Evolutionary conservation across 192 early-diverging fungal species (phyloP).

Genomic region (Coemansia sp.): DNA sequence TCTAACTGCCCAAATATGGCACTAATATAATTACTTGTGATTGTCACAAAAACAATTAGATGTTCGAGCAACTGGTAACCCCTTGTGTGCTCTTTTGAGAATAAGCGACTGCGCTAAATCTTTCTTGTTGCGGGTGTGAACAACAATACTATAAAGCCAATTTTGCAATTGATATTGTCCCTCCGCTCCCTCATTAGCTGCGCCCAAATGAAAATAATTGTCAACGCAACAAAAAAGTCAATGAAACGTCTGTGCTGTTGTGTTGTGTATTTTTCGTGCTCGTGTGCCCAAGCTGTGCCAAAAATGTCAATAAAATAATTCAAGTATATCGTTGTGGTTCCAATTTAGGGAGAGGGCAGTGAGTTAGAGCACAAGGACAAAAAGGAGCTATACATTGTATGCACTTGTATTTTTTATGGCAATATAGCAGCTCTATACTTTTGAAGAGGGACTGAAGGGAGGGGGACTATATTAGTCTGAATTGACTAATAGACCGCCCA

Average conservation of each 20-base stretch:
- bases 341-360: background rate
- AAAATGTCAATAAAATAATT: too few relatives aligned
- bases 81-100: background rate
- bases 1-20: background rate
- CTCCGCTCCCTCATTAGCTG: background rate
- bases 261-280: background rate
- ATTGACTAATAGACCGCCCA: background rate
- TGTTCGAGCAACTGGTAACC: background rate
- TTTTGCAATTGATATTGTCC: background rate
- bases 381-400: background rate
- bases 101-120: background rate
- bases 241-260: background rate
- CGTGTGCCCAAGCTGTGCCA: background rate
- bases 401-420: background rate
- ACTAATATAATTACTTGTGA: background rate
- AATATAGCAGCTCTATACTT: background rate
- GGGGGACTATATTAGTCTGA: background rate
- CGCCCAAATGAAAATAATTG: background rate
- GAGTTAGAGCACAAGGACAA: background rate
- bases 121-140: background rate
- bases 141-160: background rate
- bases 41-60: background rate
- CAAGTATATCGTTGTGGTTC: too few relatives aligned
- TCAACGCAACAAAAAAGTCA: background rate
- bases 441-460: background rate